A percentile compares a stretch with the other conserved stretches of the same genome.
phyloP scores from a whole-genome alignment of 2,329 filamentous ascomycete genomes.

The Didymella sp. region DNA sequence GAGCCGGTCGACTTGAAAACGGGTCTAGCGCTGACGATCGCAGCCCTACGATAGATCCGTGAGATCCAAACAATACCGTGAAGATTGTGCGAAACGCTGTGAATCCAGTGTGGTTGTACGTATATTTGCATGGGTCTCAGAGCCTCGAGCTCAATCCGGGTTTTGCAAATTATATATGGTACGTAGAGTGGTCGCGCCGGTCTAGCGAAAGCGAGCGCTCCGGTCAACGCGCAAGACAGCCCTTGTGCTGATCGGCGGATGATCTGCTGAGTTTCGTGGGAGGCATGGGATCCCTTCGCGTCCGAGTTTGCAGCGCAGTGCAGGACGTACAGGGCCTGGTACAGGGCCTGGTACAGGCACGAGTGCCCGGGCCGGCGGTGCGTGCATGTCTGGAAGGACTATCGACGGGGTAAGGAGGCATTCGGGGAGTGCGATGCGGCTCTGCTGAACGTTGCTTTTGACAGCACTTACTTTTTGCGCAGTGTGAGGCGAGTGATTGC shows the following conservation, averaged over 20 bases:
- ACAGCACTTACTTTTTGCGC: not conserved
- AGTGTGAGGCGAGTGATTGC: not conserved
- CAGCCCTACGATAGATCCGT: not conserved
- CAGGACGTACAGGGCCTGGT: too few relatives aligned
- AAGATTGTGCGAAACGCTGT: not conserved
- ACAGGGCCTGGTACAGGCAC: not conserved
- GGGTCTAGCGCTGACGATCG: conserved; percentile 1
- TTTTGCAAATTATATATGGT: too few relatives aligned
- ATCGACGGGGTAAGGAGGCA: not conserved
- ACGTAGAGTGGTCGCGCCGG: too few relatives aligned
- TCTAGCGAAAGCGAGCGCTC: not conserved
- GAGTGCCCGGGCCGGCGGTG: not conserved
- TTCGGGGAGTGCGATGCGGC: conserved; percentile 8
- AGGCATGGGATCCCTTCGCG: not conserved
- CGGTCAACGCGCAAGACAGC: not conserved
- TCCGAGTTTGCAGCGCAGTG: not conserved
- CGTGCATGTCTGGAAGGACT: not conserved
- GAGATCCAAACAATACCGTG: not conserved
- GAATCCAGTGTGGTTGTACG: too few relatives aligned
- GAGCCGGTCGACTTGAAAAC: not conserved
- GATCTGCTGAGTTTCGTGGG: conserved; percentile 14
- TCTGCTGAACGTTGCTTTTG: conserved; percentile 1
- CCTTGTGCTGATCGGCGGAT: conserved; percentile 1
- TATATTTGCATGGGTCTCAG: not conserved
- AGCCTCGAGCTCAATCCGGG: too few relatives aligned